Evolutionary conservation across 2,329 filamentous ascomycete species (phyloP).

Genomic region (Nemania abortiva): DNA sequence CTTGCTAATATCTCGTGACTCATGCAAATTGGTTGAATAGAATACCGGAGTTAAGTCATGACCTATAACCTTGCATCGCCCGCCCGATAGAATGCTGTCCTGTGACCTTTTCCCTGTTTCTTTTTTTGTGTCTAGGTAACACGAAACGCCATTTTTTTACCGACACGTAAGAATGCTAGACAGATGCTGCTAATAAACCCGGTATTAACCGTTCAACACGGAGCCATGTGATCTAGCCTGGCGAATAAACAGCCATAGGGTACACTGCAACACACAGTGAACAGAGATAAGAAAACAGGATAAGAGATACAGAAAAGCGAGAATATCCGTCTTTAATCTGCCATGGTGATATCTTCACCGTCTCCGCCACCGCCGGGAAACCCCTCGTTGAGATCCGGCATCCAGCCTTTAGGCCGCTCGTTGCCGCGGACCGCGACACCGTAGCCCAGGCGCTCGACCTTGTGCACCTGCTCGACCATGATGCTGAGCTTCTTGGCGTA

Average conservation of each 20-base stretch:
- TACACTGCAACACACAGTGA: not conserved
- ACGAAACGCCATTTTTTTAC: slow-evolving; percentile 17
- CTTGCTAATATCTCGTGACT: not conserved
- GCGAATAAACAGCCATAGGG: not conserved
- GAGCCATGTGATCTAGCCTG: not conserved
- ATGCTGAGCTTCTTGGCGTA: slow-evolving; percentile 85
- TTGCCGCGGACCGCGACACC: slow-evolving; percentile 87
- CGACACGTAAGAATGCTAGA: not conserved
- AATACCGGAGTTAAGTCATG: not conserved
- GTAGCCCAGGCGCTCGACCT: slow-evolving; percentile 93
- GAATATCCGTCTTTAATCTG: slow-evolving; percentile 36
- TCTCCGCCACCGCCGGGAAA: slow-evolving; percentile 39
- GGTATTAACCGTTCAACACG: not conserved
- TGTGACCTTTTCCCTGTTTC: not conserved
- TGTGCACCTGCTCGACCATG: slow-evolving; percentile 89
- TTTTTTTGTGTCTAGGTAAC: not conserved
- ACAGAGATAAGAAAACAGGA: not conserved
- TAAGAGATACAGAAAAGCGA: not conserved
- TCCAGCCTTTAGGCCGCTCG: slow-evolving; percentile 91
- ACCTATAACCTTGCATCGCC: not conserved
- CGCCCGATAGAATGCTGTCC: slow-evolving; percentile 3
- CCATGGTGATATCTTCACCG: slow-evolving; percentile 43
- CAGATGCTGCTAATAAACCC: not conserved
- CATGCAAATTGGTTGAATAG: not conserved
- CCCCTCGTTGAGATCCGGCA: slow-evolving; percentile 74